Conservation (phyloP, 2,329 filamentous ascomycete species). For the Xylariaceae sp. region DNA sequence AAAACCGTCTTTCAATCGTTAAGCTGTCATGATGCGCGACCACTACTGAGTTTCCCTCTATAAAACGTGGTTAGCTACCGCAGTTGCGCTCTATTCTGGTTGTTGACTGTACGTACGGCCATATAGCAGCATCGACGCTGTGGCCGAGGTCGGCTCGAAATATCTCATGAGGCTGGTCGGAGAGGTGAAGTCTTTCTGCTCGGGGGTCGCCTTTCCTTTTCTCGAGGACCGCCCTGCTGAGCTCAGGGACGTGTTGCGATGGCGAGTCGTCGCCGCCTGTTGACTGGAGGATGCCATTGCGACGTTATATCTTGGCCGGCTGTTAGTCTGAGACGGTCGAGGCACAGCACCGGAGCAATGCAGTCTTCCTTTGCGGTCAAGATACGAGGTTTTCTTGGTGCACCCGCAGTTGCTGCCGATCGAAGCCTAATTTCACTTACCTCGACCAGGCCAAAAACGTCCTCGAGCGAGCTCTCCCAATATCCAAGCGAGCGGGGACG, state of each 20-base stretch:
- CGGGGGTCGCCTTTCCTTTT: conserved; percentile 33
- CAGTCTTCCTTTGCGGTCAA: conserved; percentile 1
- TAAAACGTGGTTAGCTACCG: conserved; percentile 21
- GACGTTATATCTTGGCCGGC: conserved; percentile 31
- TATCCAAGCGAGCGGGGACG: conserved; percentile 34
- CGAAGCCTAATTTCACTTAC: conserved; percentile 21
- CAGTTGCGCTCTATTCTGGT: not conserved
- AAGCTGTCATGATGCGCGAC: conserved; percentile 91
- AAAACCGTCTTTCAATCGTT: conserved; percentile 81
- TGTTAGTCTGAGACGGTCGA: conserved; percentile 19
- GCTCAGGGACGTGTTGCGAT: conserved; percentile 55
- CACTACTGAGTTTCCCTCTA: conserved; percentile 70
- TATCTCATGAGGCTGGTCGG: conserved; percentile 46
- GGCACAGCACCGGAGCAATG: conserved; percentile 3
- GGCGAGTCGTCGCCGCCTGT: conserved; percentile 45
- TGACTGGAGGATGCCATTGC: conserved; percentile 55
- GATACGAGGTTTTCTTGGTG: not conserved
- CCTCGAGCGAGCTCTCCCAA: conserved; percentile 30
- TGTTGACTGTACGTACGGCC: conserved; percentile 40
- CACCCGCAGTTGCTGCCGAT: conserved; percentile 1
- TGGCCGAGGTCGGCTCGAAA: conserved; percentile 87
- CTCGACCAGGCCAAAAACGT: conserved; percentile 24
- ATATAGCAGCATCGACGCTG: conserved; percentile 86
- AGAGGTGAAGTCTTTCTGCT: conserved; percentile 49
- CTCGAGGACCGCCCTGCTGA: conserved; percentile 50